Base-by-base conservation (phyloP, 257 asterid species). In the Anisodus acutangulus region DNA sequence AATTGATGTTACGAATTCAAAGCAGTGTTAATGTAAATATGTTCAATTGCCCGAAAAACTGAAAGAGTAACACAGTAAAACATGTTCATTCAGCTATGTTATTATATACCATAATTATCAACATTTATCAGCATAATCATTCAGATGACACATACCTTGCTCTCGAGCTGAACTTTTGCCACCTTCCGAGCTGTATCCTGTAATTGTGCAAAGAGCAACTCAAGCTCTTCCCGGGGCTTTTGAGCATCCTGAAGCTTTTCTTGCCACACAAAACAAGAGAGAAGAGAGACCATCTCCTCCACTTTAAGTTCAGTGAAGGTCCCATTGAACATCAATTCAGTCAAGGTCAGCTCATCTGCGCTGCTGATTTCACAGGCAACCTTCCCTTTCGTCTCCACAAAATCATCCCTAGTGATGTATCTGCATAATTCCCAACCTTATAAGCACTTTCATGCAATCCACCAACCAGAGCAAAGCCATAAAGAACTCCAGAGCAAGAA, bases 351-450 rank as follows among this genome's bases (percentile, higher is more conserved):
- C 86, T 96, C 99, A 85, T 96, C 99, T 26, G 98, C 99, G 82
- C 98, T 94, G 91, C 99, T 96, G 87, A 96, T 93, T 89, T 92
- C 98, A 84, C 99, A 91, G 19, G 98, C 98, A 84, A 96, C 97
- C 86, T 93, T 96, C 76, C 98, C 99, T 91, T 96, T 96, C 19
- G 92, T 88, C 92, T 94, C 95, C 78, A 96, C 97, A 67, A 93
- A 98, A 54, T 92, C 98, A 71, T 90, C 98, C 39, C 91, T 88
- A 16, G 95, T 91, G 83, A 91, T 83, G 83, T 94, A 92, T 86
- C 99, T 96, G 97, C 81, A 88, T 64, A 82, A 82, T 13, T 85
- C 66, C 22, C 41, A 80, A 83, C 74, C 85, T 79, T 5, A 80
- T 78, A 66, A 86, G 85, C 60, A 68, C 79, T 70, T 85, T 80